These are phyloP conservation scores for Aspergillus mulundensis DNA, from an alignment of 495 filamentous ascomycete species.

Conservation along the genomic window DNA sequence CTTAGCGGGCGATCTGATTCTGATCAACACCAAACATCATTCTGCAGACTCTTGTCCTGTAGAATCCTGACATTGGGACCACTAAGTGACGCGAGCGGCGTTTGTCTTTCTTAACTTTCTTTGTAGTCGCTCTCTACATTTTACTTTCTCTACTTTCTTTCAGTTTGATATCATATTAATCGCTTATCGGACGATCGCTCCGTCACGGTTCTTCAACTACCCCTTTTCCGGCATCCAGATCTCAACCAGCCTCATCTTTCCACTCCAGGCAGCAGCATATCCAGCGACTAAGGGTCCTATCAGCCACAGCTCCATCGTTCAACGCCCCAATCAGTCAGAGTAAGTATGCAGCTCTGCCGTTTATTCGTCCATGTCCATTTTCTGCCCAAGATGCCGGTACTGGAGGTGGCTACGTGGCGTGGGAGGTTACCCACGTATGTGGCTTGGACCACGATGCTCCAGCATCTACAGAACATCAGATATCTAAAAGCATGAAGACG, in stretches of 20 bases:
- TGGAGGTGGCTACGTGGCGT: not conserved
- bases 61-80: not conserved
- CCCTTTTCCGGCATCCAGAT: not conserved
- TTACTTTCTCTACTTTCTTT: not conserved
- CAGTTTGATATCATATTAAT: not conserved
- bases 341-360: not conserved
- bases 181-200: not conserved
- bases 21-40: not conserved
- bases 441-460: not conserved
- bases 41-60: not conserved
- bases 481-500: not conserved
- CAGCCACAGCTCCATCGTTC: not conserved
- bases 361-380: not conserved
- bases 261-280: not conserved
- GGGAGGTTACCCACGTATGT: not conserved
- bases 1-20: conserved; percentile 7
- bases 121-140: not conserved
- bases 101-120: conserved; percentile 5
- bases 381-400: not conserved
- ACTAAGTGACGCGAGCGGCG: not conserved
- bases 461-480: too few relatives aligned
- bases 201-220: not conserved
- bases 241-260: conserved; percentile 1
- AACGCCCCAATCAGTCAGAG: not conserved
- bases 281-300: not conserved